Evolutionary conservation across 352 stramenopile genomes (phyloP).

Genomic region (Phytophthora crassamura): DNA sequence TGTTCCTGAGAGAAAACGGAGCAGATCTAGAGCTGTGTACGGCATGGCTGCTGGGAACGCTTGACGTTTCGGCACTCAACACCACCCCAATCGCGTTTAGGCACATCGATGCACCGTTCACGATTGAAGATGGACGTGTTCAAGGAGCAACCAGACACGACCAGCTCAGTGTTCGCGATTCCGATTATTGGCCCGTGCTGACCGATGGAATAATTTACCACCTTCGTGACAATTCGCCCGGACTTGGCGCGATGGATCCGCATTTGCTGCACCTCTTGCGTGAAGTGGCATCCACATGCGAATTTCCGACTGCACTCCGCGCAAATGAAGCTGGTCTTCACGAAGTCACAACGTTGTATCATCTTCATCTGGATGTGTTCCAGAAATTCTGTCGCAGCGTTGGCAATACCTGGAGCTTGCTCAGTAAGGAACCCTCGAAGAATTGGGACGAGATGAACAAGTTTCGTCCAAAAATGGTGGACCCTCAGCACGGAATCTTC

Average conservation of each 20-base stretch:
- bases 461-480: constrained; percentile 65
- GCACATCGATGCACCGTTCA: constrained; percentile 30
- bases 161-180: constrained; percentile 36
- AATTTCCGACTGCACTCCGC: constrained; percentile 44
- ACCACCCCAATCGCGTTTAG: constrained; percentile 25
- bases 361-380: constrained; percentile 76
- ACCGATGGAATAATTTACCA: constrained; percentile 74
- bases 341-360: constrained; percentile 47
- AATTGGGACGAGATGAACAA: constrained; percentile 40
- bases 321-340: constrained; percentile 24
- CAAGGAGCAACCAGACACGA: background rate
- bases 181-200: constrained; percentile 74
- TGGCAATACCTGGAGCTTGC: constrained; percentile 45
- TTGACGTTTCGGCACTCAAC: constrained; percentile 55
- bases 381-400: constrained; percentile 62
- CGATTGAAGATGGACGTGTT: constrained; percentile 11
- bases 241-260: constrained; percentile 61
- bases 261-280: constrained; percentile 55
- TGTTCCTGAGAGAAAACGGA: constrained; percentile 64
- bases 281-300: constrained; percentile 45
- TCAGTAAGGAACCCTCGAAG: constrained; percentile 26
- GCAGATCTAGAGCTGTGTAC: constrained; percentile 61
- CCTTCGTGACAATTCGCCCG: constrained; percentile 44
- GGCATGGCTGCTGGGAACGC: constrained; percentile 71
- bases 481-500: constrained; percentile 67